A percentile compares a stretch with the other conserved stretches of the same genome.
Evolutionary conservation across 78 protist species (phyloP).

Genomic region (Speleostelium caveatum): DNA sequence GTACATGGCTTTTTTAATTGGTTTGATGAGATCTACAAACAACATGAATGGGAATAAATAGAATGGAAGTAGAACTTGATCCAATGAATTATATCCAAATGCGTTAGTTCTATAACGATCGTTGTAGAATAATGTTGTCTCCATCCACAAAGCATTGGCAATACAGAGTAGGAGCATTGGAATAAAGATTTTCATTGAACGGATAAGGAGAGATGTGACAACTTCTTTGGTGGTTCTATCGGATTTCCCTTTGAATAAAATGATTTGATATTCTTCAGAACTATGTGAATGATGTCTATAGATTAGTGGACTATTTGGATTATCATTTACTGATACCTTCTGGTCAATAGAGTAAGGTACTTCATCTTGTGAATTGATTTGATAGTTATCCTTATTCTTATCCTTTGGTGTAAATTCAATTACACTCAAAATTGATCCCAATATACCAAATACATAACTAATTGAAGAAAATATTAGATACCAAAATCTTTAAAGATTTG

Average conservation of each 20-base stretch:
- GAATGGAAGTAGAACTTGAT: slow-evolving; percentile 81
- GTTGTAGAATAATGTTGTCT: slow-evolving; percentile 22
- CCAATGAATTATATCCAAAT: slow-evolving; percentile 84
- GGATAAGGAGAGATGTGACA: background rate
- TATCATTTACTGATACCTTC: background rate
- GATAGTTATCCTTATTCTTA: background rate
- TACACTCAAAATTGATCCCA: slow-evolving; percentile 73
- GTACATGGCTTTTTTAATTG: slow-evolving; percentile 1
- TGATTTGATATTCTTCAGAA: background rate
- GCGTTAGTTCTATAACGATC: slow-evolving; percentile 56
- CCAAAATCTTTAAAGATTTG: background rate
- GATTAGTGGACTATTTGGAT: background rate
- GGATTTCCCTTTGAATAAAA: too few relatives aligned
- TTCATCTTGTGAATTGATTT: background rate
- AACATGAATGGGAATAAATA: slow-evolving; percentile 70
- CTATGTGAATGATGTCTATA: background rate
- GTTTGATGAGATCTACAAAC: slow-evolving; percentile 42
- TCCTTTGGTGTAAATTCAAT: slow-evolving; percentile 63
- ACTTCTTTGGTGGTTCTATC: background rate
- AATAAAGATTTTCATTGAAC: slow-evolving; percentile 25
- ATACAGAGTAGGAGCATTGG: slow-evolving; percentile 43
- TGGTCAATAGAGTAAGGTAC: background rate
- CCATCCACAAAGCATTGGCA: slow-evolving; percentile 78
- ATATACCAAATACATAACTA: slow-evolving; percentile 75
- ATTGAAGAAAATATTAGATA: background rate